Percentiles rank a stretch among this genome's conserved stretches.
Conservation (phyloP, 2,329 filamentous ascomycete genomes). For the Coleophoma eucalyptorum region DNA sequence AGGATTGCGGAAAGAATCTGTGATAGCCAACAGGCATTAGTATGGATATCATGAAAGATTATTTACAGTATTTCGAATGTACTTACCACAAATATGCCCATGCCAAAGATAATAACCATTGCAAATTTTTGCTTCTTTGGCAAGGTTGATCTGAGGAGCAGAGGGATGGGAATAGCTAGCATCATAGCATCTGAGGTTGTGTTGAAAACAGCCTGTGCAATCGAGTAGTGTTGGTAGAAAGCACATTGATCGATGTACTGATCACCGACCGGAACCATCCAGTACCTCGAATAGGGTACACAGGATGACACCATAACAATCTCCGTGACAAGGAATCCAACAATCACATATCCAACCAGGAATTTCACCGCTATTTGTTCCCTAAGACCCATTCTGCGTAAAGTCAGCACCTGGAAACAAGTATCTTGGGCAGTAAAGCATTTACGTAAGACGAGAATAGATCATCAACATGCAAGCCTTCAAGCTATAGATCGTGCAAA, state of each 20-base stretch:
- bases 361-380: conserved; percentile 40
- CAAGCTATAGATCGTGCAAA: conserved; percentile 49
- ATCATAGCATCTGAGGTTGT: conserved; percentile 54
- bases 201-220: conserved; percentile 53
- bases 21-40: background rate
- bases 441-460: conserved; percentile 45
- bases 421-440: background rate
- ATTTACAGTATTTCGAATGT: background rate
- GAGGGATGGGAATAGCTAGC: conserved; percentile 48
- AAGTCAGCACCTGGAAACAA: background rate
- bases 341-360: conserved; percentile 38
- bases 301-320: conserved; percentile 42
- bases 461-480: conserved; percentile 52
- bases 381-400: conserved; percentile 31
- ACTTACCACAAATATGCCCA: conserved; percentile 38
- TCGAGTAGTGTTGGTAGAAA: conserved; percentile 48
- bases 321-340: conserved; percentile 45
- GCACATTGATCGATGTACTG: conserved; percentile 44
- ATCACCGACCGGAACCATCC: conserved; percentile 40
- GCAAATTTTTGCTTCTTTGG: conserved; percentile 44
- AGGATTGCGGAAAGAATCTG: background rate
- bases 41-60: background rate
- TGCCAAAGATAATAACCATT: conserved; percentile 37
- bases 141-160: conserved; percentile 44
- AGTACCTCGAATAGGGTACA: conserved; percentile 48